Percentiles rank a stretch among this genome's conserved stretches.
Conservation (phyloP, 495 filamentous ascomycete genomes). For the Penicillium cataractarum region DNA sequence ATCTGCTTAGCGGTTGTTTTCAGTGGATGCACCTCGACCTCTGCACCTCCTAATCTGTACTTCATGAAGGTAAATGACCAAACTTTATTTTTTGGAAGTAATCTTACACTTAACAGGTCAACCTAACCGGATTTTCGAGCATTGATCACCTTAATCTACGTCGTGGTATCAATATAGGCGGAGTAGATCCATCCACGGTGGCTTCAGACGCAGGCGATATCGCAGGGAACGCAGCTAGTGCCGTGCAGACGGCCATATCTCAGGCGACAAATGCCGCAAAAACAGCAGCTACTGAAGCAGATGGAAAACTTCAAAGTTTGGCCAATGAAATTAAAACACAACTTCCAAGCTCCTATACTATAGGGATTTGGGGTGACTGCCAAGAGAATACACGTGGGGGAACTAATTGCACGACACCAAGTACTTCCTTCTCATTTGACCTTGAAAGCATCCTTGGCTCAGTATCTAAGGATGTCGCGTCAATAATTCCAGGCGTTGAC, state of each 20-base stretch:
- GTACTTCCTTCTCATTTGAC: constrained; percentile 3
- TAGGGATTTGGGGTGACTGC: background rate
- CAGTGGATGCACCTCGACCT: constrained; percentile 2
- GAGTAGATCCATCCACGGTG: background rate
- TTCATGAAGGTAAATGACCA: background rate
- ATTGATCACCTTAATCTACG: background rate
- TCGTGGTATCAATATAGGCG: background rate
- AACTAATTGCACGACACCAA: background rate
- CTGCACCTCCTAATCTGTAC: constrained; percentile 4
- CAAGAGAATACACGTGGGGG: background rate
- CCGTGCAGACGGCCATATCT: background rate
- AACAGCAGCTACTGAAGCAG: background rate
- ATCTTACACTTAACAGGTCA: constrained; percentile 2
- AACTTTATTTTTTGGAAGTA: background rate
- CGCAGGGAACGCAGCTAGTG: background rate
- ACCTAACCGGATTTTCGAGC: background rate
- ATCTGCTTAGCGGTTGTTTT: constrained; percentile 6
- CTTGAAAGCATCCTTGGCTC: background rate
- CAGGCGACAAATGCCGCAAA: background rate
- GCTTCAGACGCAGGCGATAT: background rate
- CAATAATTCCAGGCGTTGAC: background rate
- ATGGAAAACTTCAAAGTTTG: background rate
- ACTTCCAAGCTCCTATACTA: background rate
- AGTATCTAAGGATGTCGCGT: background rate
- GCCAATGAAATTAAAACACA: background rate